Conservation (phyloP, 257 asterid genomes). For the Solanum lycopersicoides region DNA sequence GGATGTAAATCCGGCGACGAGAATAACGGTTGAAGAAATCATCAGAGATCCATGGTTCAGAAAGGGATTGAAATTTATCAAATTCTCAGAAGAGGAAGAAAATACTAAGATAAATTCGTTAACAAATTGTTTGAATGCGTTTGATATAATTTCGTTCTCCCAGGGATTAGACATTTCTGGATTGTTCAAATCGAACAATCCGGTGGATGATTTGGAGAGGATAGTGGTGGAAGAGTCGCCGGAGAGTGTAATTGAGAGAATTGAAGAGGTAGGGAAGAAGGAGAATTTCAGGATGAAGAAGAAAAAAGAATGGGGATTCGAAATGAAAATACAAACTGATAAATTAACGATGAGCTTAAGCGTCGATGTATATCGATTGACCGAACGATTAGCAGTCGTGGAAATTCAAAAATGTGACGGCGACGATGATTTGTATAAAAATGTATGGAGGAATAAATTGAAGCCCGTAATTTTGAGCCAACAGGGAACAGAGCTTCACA, state of each 20-base stretch:
- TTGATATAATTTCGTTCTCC: conserved; percentile 69
- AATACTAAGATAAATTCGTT: neutral
- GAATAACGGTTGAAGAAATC: conserved; percentile 69
- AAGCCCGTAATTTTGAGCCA: conserved; percentile 33
- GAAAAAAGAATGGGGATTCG: conserved; percentile 46
- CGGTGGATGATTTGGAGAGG: conserved; percentile 38
- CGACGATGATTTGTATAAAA: conserved; percentile 23
- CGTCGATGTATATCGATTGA: conserved; percentile 40
- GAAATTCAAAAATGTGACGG: conserved; percentile 47
- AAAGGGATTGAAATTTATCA: conserved; percentile 38
- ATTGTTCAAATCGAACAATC: conserved; percentile 20
- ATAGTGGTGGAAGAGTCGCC: conserved; percentile 45
- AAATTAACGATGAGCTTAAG: conserved; percentile 21
- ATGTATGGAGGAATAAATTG: conserved; percentile 42
- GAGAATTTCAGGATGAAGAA: conserved; percentile 19
- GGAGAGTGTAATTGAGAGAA: conserved; percentile 40
- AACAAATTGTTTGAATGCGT: conserved; percentile 39
- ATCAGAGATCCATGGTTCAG: conserved; percentile 66
- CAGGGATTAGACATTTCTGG: conserved; percentile 63
- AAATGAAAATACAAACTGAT: conserved; percentile 34
- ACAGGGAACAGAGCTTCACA: neutral
- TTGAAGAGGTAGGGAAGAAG: conserved; percentile 40
- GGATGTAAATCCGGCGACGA: conserved; percentile 55
- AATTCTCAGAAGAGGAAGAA: conserved; percentile 18
- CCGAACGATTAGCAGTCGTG: conserved; percentile 32